Percentiles rank a stretch among this genome's conserved stretches.
Evolutionary conservation across 148 eudicot genomes (phyloP).

Genomic region (Rhododendron vialii): DNA sequence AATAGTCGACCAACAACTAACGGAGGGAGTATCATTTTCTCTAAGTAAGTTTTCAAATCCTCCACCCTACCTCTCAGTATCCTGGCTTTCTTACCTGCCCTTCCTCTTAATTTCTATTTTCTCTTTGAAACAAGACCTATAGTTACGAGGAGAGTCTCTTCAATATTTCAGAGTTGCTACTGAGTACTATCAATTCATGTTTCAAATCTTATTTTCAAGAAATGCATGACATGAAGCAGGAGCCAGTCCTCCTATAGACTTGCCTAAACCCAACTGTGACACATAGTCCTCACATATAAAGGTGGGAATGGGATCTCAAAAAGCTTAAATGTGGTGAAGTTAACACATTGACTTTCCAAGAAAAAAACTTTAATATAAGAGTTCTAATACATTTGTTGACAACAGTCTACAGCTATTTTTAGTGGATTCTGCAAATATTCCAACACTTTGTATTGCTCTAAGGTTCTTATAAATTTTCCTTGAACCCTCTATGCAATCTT

Average conservation of each 20-base stretch:
- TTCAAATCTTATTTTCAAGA: background rate
- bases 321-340: background rate
- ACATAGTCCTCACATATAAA: background rate
- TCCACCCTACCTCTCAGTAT: background rate
- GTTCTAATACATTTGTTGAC: background rate
- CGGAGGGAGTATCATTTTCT: background rate
- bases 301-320: background rate
- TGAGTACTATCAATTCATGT: background rate
- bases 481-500: background rate
- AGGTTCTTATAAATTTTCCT: background rate
- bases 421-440: background rate
- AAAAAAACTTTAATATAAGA: background rate
- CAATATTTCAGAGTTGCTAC: background rate
- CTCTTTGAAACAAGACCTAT: background rate
- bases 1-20: too few species aligned
- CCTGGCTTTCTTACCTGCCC: background rate
- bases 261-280: background rate
- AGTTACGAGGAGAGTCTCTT: background rate
- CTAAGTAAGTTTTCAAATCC: background rate
- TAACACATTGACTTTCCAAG: background rate
- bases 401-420: background rate
- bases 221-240: background rate
- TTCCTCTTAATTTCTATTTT: background rate
- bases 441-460: background rate
- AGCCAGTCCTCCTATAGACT: background rate